phyloP scores from a whole-genome alignment of 208 protist species.

The Borovskyia barvae region DNA sequence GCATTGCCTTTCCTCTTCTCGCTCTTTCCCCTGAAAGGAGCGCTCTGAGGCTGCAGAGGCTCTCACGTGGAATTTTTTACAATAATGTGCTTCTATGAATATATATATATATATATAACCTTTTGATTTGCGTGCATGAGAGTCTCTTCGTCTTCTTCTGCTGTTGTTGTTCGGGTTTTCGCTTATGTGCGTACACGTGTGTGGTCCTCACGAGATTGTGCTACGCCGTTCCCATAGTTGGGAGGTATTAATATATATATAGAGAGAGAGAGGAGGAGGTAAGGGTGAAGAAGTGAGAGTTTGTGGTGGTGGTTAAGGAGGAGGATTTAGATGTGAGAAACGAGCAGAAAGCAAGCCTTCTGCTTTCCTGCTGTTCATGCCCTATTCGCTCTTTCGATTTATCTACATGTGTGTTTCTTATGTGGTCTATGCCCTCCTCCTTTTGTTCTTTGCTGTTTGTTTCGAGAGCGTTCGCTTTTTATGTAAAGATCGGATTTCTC shows the following conservation, averaged over 20 bases:
- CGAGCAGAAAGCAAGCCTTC: too few species aligned
- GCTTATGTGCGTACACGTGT: too few species aligned
- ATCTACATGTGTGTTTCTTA: not conserved
- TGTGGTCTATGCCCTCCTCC: not conserved
- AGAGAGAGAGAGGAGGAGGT: too few species aligned
- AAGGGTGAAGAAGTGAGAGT: too few species aligned
- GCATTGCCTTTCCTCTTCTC: not conserved
- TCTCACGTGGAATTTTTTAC: too few species aligned
- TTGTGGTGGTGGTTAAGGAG: too few species aligned
- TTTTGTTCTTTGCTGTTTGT: slow-evolving; percentile 1
- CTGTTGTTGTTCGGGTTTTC: too few species aligned
- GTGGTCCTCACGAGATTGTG: too few species aligned
- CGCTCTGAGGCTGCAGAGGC: not conserved
- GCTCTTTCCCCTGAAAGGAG: not conserved
- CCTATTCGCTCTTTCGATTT: not conserved
- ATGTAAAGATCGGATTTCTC: not conserved
- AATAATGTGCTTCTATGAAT: not conserved
- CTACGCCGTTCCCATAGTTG: too few species aligned
- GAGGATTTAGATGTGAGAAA: too few species aligned
- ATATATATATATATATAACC: not conserved
- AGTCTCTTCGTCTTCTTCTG: not conserved
- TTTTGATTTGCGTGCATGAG: not conserved
- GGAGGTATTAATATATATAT: too few species aligned
- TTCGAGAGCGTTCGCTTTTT: not conserved
- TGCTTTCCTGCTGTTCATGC: not conserved